A percentile compares a stretch with the other conserved stretches of the same genome.
Evolutionary conservation across 1,139 yeast genomes (phyloP).

Genomic region (Sugiyamaella grinbergsii): DNA sequence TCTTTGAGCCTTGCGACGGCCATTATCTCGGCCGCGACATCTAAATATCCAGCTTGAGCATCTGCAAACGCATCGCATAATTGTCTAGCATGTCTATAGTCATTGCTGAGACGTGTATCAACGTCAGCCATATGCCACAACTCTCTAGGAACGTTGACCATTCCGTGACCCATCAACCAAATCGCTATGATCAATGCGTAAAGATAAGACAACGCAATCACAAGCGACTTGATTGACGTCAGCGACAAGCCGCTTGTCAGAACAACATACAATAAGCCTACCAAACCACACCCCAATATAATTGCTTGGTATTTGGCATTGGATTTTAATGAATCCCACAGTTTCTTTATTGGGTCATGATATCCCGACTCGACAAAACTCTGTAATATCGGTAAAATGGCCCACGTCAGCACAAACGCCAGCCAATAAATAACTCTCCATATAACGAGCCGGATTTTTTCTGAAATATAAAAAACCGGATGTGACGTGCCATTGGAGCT

Average conservation of each 20-base stretch:
- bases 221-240: slow-evolving; percentile 59
- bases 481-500: slow-evolving; percentile 39
- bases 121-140: slow-evolving; percentile 56
- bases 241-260: slow-evolving; percentile 62
- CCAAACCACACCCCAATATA: slow-evolving; percentile 54
- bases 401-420: slow-evolving; percentile 73
- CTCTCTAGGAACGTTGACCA: slow-evolving; percentile 65
- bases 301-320: slow-evolving; percentile 64
- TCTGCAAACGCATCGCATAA: slow-evolving; percentile 67
- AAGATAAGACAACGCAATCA: slow-evolving; percentile 78
- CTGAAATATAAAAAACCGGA: slow-evolving; percentile 48
- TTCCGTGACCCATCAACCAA: slow-evolving; percentile 86
- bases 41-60: slow-evolving; percentile 61
- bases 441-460: slow-evolving; percentile 51
- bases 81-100: slow-evolving; percentile 60
- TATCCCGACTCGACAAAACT: slow-evolving; percentile 74
- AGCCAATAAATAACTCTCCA: slow-evolving; percentile 84
- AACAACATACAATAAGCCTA: slow-evolving; percentile 62
- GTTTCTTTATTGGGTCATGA: slow-evolving; percentile 49
- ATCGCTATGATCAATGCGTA: slow-evolving; percentile 73
- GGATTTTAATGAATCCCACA: slow-evolving; percentile 59
- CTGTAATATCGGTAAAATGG: slow-evolving; percentile 68
- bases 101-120: slow-evolving; percentile 44
- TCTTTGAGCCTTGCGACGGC: slow-evolving; percentile 47
- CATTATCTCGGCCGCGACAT: slow-evolving; percentile 63